Evolutionary conservation across 768 basidiomycete species (phyloP).

Genomic region (Hirschioporus abietinus): DNA sequence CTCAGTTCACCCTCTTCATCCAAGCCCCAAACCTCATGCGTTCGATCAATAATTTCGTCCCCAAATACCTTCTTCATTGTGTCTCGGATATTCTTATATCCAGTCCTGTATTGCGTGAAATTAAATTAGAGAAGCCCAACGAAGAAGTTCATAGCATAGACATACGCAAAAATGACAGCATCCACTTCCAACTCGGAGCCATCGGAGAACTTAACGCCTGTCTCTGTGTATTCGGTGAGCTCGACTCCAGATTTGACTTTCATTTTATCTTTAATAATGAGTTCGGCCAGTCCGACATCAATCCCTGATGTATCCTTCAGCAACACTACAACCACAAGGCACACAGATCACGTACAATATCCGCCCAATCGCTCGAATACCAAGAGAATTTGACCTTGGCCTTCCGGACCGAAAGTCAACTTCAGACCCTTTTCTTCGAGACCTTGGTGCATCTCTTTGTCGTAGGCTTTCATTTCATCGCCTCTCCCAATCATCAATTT

Average conservation of each 20-base stretch:
- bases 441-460: conserved; percentile 9
- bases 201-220: background rate
- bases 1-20: conserved; percentile 37
- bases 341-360: background rate
- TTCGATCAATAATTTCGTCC: conserved; percentile 26
- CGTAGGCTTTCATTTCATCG: conserved; percentile 7
- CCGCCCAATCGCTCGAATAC: conserved; percentile 27
- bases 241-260: conserved; percentile 2
- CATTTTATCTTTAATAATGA: conserved; percentile 1
- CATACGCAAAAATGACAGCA: conserved; percentile 5
- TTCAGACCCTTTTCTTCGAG: conserved; percentile 6
- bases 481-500: conserved; percentile 7
- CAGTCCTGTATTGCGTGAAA: conserved; percentile 19
- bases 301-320: background rate
- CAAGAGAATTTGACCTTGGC: conserved; percentile 24
- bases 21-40: conserved; percentile 31
- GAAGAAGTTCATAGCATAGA: background rate
- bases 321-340: background rate
- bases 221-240: background rate
- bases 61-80: conserved; percentile 30
- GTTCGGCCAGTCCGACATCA: conserved; percentile 1
- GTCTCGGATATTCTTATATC: conserved; percentile 28
- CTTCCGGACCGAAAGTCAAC: conserved; percentile 25
- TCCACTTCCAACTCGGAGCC: conserved; percentile 3
- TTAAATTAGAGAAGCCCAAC: background rate